phyloP scores from a whole-genome alignment of 2,329 filamentous ascomycete species.

The Hypomyces perniciosus region DNA sequence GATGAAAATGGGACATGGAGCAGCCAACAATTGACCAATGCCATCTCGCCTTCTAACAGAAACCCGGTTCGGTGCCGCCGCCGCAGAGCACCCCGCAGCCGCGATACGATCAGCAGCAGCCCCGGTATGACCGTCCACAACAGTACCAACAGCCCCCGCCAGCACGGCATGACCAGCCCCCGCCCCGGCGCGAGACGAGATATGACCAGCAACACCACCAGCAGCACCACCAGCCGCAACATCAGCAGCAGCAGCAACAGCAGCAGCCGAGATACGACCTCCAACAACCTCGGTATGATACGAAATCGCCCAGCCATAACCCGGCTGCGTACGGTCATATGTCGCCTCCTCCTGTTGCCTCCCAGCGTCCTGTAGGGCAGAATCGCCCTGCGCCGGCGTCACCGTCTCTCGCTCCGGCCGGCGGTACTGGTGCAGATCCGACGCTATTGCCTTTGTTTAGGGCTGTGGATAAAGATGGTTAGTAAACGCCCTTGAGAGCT shows the following conservation, averaged over 20 bases:
- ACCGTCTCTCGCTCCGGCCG: conserved; percentile 59
- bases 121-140: conserved; percentile 10
- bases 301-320: conserved; percentile 38
- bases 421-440: conserved; percentile 54
- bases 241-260: conserved; percentile 12
- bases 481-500: conserved; percentile 17
- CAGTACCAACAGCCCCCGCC: conserved; percentile 20
- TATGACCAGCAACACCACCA: conserved; percentile 2
- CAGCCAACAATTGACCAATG: not conserved
- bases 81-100: conserved; percentile 19
- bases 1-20: not conserved
- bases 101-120: conserved; percentile 14
- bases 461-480: conserved; percentile 81
- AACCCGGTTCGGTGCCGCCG: conserved; percentile 27
- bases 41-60: conserved; percentile 23
- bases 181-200: conserved; percentile 4
- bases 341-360: conserved; percentile 45
- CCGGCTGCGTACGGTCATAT: conserved; percentile 39
- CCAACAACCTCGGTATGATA: conserved; percentile 39
- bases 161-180: conserved; percentile 7
- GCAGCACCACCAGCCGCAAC: conserved; percentile 11
- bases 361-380: conserved; percentile 36
- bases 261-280: conserved; percentile 13
- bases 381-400: conserved; percentile 50
- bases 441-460: conserved; percentile 79